phyloP scores from a whole-genome alignment of 2,329 filamentous ascomycete species.

The Ophiobolus disseminans region DNA sequence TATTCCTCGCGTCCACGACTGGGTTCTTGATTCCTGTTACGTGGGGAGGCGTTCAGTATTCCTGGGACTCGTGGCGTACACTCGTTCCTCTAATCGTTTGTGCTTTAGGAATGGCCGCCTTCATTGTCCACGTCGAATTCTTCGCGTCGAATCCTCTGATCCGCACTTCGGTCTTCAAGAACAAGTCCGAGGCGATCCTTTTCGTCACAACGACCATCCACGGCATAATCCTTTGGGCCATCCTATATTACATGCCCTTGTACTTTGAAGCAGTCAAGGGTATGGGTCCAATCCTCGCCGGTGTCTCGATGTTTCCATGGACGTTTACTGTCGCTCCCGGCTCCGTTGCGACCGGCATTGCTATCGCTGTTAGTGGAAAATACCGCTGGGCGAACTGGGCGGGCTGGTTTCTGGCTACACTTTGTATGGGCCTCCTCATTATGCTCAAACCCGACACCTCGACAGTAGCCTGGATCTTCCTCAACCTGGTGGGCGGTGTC shows the following conservation, averaged over 20 bases:
- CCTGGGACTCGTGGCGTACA: conserved; percentile 68
- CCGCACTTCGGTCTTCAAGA: conserved; percentile 55
- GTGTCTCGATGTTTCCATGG: conserved; percentile 51
- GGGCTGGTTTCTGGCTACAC: conserved; percentile 67
- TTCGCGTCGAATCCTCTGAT: conserved; percentile 61
- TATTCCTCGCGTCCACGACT: conserved; percentile 67
- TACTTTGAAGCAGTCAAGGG: conserved; percentile 53
- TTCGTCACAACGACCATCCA: conserved; percentile 65
- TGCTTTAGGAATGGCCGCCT: conserved; percentile 57
- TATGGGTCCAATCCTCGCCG: conserved; percentile 48
- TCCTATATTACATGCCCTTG: conserved; percentile 53
- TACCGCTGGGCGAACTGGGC: conserved; percentile 68
- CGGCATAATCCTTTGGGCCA: conserved; percentile 57
- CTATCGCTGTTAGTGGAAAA: conserved; percentile 62
- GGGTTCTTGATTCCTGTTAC: conserved; percentile 68
- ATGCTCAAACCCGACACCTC: conserved; percentile 60
- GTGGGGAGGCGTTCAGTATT: conserved; percentile 71
- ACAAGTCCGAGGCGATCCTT: conserved; percentile 58
- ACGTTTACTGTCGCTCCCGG: conserved; percentile 68
- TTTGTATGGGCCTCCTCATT: conserved; percentile 64
- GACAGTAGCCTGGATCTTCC: conserved; percentile 64
- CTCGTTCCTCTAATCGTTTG: conserved; percentile 68
- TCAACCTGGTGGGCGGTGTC: conserved; percentile 66
- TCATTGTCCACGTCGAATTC: conserved; percentile 63
- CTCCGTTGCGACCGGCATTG: conserved; percentile 61